Percentiles rank a stretch among this genome's conserved stretches.
phyloP scores from a whole-genome alignment of 345 rosid genomes.

The Boechera divaricarpa region DNA sequence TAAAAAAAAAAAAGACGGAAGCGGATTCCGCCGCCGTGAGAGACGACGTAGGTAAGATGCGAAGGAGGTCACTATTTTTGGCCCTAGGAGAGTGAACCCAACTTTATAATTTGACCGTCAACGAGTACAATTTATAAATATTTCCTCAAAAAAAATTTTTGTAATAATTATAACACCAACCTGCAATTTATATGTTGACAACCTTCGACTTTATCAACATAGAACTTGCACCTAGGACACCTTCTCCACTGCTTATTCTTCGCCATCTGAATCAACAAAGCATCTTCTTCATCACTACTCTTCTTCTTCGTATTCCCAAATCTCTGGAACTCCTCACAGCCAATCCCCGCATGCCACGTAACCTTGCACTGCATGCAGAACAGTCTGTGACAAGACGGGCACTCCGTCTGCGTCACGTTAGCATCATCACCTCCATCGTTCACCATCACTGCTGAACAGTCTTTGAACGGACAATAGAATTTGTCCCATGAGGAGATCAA shows the following conservation, averaged over 20 bases:
- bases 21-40: too few species aligned
- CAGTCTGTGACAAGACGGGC: slow-evolving; percentile 64
- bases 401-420: slow-evolving; percentile 59
- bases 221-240: slow-evolving; percentile 52
- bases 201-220: slow-evolving; percentile 50
- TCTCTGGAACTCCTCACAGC: slow-evolving; percentile 50
- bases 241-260: slow-evolving; percentile 53
- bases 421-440: slow-evolving; percentile 41
- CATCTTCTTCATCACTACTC: slow-evolving; percentile 45
- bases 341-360: slow-evolving; percentile 39
- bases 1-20: too few species aligned
- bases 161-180: slow-evolving; percentile 10
- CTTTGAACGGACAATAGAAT: slow-evolving; percentile 74
- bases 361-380: slow-evolving; percentile 36
- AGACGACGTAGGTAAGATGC: too few species aligned
- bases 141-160: not conserved
- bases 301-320: slow-evolving; percentile 36
- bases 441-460: slow-evolving; percentile 66
- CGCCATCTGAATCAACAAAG: slow-evolving; percentile 52
- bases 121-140: too few species aligned
- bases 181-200: slow-evolving; percentile 56
- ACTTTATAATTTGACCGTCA: too few species aligned
- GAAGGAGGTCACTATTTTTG: too few species aligned
- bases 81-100: too few species aligned
- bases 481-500: slow-evolving; percentile 47